Evolutionary conservation across 345 rosid species (phyloP), one percentile per base, ranked within the genome.

Genomic region (Boechera stricta): DNA sequence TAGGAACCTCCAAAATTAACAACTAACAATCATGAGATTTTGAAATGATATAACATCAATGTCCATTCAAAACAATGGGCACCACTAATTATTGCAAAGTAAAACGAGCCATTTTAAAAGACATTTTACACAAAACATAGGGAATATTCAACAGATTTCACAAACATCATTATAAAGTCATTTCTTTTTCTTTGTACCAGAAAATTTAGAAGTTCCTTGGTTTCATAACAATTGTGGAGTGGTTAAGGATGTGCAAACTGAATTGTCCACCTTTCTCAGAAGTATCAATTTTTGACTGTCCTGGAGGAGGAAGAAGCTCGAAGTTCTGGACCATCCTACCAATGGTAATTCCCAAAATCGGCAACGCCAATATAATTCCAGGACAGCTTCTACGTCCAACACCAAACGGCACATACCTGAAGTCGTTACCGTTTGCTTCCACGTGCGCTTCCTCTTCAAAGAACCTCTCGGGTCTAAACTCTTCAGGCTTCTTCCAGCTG

Each of bases 301-400:
- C 98, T 1, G 90, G 91, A 16, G 99, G 99, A 60, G 99, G 97
- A 84, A 86, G 77, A 1, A 95, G 89, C 91, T 95, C 99, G 33
- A 95, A 95, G 77, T 95, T 95, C 86, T 95, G 99, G 0, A 95
- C 97, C 85, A 95, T 16, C 42, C 94, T 92, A 1, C 99, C 99
- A 28, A 95, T 56, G 11, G 98, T 91, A 47, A 95, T 87, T 7
- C 96, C 98, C 53, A 95, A 85, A 74, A 95, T 95, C 4, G 99
- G 99, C 78, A 95, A 67, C 1, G 99, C 99, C 39, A 95, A 88
- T 32, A 95, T 95, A 47, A 95, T 95, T 54, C 99, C 99, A 0
- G 99, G 99, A 82, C 99, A 95, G 79, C 99, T 95, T 77, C 99
- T 87, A 51, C 99, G 84, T 11, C 99, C 99, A 0, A 87, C 99